Base-by-base conservation (phyloP, 2,329 filamentous ascomycete genomes). In the Calonectria fujianensis region DNA sequence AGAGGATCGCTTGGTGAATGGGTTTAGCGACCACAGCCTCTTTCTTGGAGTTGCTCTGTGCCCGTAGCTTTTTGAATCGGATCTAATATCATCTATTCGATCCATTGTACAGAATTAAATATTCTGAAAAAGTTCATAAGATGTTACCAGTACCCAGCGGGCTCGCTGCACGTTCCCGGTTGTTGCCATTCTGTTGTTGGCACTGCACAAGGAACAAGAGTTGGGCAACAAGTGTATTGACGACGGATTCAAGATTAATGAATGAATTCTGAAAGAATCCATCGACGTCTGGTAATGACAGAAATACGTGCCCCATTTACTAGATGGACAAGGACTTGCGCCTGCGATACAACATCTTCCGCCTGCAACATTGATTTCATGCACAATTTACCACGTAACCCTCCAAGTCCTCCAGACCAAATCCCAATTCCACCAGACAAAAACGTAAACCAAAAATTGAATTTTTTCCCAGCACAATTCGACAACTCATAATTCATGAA, bases 31-130 rank as follows among this genome's bases (percentile, higher is more conserved):
- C 75, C 1, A 75, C 70, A 9, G 69, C 50, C n/a, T 74, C 29
- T 1, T 66, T 35, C 24, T 63, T 50, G 1, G 9, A 29, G 1
- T 24, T 61, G 16, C 73, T 37, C 2, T 64, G 41, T n/a, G 18
- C n/a, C 2, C 24, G 31, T 1, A 78, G 51, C 70, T 80, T 69
- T 0, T 74, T 74, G 72, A 29, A 79, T 74, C 35, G 11, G 11
- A 37, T 10, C 35, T 37, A 3, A 14, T 37, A 37, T 37, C 35
- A 37, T 11, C 1, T 37, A 13, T 37, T 11, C 8, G 10, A 37
- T 9, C 10, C 35, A 7, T 37, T 13, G 2, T 37, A 37, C 35
- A 37, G 35, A 1, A 37, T 37, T 37, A 13, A 37, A 11, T 11
- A 37, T 37, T 37, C 35, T 3, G 11, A 37, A 10, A 37, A 10